Percentiles rank a stretch among this genome's conserved stretches.
Evolutionary conservation across 2,329 filamentous ascomycete species (phyloP).

Genomic region (Zymoseptoria brevis): DNA sequence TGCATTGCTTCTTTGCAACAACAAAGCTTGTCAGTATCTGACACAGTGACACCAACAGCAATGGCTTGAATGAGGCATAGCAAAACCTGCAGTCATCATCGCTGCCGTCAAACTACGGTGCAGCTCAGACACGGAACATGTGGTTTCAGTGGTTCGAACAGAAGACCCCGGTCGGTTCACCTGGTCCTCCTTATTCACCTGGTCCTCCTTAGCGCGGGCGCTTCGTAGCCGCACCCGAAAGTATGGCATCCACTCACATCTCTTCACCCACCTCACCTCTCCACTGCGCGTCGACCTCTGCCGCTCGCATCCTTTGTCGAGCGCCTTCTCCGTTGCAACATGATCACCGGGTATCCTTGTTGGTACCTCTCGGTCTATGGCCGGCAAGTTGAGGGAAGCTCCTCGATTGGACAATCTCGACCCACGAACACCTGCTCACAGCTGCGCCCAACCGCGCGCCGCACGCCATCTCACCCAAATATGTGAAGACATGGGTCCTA

Average conservation of each 20-base stretch:
- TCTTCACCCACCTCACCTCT: not conserved
- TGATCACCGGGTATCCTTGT: not conserved
- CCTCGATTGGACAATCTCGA: not conserved
- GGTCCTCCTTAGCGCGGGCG: not conserved
- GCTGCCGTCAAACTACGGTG: no score
- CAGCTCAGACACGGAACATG: not conserved
- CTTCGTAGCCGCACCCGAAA: not conserved
- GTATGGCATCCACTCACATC: not conserved
- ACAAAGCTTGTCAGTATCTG: not conserved
- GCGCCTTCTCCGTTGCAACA: not conserved
- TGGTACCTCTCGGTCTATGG: not conserved
- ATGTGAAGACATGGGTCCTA: not conserved
- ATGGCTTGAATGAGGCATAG: not conserved
- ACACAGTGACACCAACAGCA: not conserved
- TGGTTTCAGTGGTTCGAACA: not conserved
- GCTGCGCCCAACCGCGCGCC: not conserved
- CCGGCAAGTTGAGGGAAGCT: not conserved
- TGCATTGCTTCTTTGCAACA: not conserved
- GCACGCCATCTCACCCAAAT: not conserved
- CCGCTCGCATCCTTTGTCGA: not conserved
- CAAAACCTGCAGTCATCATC: not conserved
- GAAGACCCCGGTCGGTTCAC: not conserved
- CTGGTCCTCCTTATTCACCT: no score
- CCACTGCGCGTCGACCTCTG: not conserved
- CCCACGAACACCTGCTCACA: not conserved